Percentiles rank a stretch among this genome's conserved stretches.
These are phyloP conservation scores for Aspergillus ochraceus DNA, from an alignment of 2,329 filamentous ascomycete species.

Conservation along the genomic window DNA sequence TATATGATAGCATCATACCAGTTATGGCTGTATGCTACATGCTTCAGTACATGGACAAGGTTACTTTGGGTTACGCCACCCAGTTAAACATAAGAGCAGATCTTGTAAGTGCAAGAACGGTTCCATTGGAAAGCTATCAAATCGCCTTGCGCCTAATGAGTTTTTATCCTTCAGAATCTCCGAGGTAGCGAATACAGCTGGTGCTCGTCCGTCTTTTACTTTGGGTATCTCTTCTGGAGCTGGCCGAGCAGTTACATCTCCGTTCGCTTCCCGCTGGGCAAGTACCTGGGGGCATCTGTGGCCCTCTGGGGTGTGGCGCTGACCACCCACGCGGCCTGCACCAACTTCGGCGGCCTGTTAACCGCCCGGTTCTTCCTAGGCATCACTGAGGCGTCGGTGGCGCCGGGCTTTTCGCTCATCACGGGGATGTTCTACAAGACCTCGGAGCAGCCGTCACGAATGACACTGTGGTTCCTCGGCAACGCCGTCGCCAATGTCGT, in stretches of 20 bases:
- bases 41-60: constrained; percentile 8
- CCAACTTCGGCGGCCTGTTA: constrained; percentile 1
- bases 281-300: constrained; percentile 20
- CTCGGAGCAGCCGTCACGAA: constrained; percentile 2
- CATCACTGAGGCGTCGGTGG: not conserved
- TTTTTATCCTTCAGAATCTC: not conserved
- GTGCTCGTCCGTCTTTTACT: constrained; percentile 32
- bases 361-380: constrained; percentile 3
- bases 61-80: constrained; percentile 1
- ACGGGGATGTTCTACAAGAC: constrained; percentile 6
- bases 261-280: constrained; percentile 25
- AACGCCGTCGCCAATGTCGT: not conserved
- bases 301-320: constrained; percentile 1
- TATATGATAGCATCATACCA: not conserved
- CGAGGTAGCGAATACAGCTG: constrained; percentile 24
- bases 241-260: constrained; percentile 28
- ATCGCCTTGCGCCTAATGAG: no score
- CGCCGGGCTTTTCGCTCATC: constrained; percentile 8
- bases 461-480: constrained; percentile 6
- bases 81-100: not conserved
- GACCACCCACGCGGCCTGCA: constrained; percentile 1
- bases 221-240: constrained; percentile 31
- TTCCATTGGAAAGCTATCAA: no score
- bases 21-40: constrained; percentile 4
- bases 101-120: not conserved